A percentile compares a stretch with the other conserved stretches of the same genome.
Conservation (phyloP, 2,329 filamentous ascomycete species). For the Claviceps citrina region DNA sequence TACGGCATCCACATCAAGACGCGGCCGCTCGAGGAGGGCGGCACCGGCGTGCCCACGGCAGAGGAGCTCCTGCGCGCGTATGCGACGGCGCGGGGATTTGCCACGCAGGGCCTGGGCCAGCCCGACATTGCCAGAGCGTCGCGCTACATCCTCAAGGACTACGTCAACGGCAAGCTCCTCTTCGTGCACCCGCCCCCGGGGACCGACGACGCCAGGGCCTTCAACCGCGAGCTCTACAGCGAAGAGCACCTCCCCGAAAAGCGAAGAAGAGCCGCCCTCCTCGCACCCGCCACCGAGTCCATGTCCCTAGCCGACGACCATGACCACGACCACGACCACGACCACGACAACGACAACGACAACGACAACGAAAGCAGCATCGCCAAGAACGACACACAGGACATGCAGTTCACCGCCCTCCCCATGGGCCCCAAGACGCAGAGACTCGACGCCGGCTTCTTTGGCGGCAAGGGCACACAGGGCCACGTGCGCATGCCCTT, state of each 20-base stretch:
- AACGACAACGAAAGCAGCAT: no score
- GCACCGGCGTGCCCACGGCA: slow-evolving; percentile 71
- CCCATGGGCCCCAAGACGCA: slow-evolving; percentile 57
- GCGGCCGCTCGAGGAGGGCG: slow-evolving; percentile 76
- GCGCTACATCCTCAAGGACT: slow-evolving; percentile 84
- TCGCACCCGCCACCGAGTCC: slow-evolving; percentile 35
- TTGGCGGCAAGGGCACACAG: slow-evolving; percentile 47
- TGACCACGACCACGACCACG: no score
- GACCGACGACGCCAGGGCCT: slow-evolving; percentile 54
- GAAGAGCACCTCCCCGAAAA: slow-evolving; percentile 67
- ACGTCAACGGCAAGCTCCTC: slow-evolving; percentile 87
- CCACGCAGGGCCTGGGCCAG: slow-evolving; percentile 74
- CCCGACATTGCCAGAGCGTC: slow-evolving; percentile 89
- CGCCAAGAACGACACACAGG: slow-evolving; percentile 26
- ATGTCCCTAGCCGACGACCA: slow-evolving; percentile 26
- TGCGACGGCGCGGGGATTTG: slow-evolving; percentile 77
- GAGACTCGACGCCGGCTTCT: slow-evolving; percentile 78
- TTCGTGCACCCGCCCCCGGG: slow-evolving; percentile 77
- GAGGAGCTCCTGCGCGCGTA: slow-evolving; percentile 77
- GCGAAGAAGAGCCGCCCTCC: slow-evolving; percentile 54
- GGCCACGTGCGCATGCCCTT: slow-evolving; percentile 68
- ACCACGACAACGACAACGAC: no score
- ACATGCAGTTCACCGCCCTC: slow-evolving; percentile 30
- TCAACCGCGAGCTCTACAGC: slow-evolving; percentile 85
- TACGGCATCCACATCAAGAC: slow-evolving; percentile 85